Conservation (phyloP, 371 early-diverging fungal genomes). For the Mortierella sp. region DNA sequence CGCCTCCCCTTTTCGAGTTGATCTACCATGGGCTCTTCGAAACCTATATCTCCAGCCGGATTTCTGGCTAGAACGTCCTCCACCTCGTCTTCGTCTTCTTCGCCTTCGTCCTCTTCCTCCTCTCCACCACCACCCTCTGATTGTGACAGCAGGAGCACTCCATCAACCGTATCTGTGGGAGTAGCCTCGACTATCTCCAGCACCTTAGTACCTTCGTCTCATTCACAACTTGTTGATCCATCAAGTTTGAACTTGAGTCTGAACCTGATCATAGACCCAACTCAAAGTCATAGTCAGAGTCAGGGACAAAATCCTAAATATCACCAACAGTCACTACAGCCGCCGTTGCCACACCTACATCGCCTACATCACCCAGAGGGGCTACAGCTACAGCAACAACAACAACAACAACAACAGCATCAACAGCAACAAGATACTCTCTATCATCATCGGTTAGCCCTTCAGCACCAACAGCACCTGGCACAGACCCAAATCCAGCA, state of each 20-base stretch:
- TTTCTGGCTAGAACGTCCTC: background rate
- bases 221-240: background rate
- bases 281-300: background rate
- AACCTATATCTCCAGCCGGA: background rate
- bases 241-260: background rate
- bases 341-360: constrained; percentile 8
- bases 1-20: background rate
- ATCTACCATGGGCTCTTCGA: constrained; percentile 5
- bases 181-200: background rate
- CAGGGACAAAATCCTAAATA: background rate
- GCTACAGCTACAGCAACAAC: constrained; percentile 10
- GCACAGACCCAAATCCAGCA: constrained; percentile 36
- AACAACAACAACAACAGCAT: constrained; percentile 8
- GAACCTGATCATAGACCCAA: background rate
- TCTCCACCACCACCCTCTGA: background rate
- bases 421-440: constrained; percentile 15
- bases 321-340: background rate
- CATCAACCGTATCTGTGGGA: background rate
- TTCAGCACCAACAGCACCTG: constrained; percentile 31
- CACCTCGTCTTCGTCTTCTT: background rate
- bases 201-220: background rate
- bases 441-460: constrained; percentile 16
- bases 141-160: background rate
- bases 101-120: background rate
- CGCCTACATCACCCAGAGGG: background rate